These are phyloP conservation scores for Termitomyces sp. DNA, from an alignment of 768 basidiomycete genomes.

Conservation along the genomic window DNA sequence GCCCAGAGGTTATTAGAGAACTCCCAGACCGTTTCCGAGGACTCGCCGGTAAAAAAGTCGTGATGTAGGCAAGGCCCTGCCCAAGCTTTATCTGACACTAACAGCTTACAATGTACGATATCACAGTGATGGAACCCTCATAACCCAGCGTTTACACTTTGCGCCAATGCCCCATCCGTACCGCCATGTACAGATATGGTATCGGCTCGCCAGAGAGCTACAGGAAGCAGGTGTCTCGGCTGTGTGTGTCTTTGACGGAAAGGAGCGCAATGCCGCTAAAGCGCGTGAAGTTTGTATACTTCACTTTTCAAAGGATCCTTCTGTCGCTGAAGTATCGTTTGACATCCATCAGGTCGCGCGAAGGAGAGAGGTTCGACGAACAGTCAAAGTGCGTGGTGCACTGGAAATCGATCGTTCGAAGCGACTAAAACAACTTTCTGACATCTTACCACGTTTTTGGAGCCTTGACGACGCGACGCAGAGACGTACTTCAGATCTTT, in stretches of 20 bases:
- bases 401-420: constrained; percentile 55
- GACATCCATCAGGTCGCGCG: constrained; percentile 43
- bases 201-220: constrained; percentile 60
- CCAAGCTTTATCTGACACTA: background rate
- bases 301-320: background rate
- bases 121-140: constrained; percentile 75
- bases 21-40: constrained; percentile 60
- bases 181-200: constrained; percentile 78
- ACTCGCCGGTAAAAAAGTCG: constrained; percentile 63
- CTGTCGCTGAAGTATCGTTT: background rate
- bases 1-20: constrained; percentile 58
- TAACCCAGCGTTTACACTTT: constrained; percentile 81
- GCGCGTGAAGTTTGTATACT: constrained; percentile 51
- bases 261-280: constrained; percentile 62
- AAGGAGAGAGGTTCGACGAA: constrained; percentile 42
- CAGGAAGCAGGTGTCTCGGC: constrained; percentile 48
- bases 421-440: constrained; percentile 42
- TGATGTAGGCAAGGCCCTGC: constrained; percentile 44
- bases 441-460: constrained; percentile 32
- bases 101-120: constrained; percentile 4
- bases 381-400: constrained; percentile 44
- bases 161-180: constrained; percentile 55
- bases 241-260: constrained; percentile 81
- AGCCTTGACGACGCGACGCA: constrained; percentile 24
- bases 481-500: constrained; percentile 16